Conservation (phyloP, 1,284 basidiomycete genomes). For the Apiotrichum veenhuisii region DNA sequence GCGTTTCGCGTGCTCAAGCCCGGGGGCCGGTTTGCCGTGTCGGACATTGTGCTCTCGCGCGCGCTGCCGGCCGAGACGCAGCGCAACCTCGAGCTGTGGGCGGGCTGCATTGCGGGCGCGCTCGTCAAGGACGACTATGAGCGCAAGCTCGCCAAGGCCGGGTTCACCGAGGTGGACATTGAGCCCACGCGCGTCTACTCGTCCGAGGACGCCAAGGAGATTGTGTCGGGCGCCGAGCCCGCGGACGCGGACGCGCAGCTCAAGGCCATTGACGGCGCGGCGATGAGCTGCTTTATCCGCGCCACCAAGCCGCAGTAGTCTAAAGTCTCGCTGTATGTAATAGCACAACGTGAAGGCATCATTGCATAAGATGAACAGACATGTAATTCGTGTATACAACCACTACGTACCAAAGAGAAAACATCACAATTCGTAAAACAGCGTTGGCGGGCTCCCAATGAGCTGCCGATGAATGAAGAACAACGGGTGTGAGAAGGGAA, state of each 20-base stretch:
- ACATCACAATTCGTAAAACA: too few relatives aligned
- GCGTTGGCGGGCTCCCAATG: too few relatives aligned
- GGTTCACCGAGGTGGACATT: conserved; percentile 12
- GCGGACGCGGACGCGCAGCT: conserved; percentile 7
- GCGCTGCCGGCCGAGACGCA: conserved; percentile 5
- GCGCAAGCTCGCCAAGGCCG: conserved; percentile 12
- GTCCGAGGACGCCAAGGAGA: conserved; percentile 16
- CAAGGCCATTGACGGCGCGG: conserved; percentile 14
- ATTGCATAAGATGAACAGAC: background rate
- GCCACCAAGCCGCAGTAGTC: conserved; percentile 10
- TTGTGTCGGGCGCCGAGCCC: conserved; percentile 6
- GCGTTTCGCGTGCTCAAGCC: conserved; percentile 96
- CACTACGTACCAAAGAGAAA: too few relatives aligned
- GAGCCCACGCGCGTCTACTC: conserved; percentile 20
- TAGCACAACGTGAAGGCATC: too few relatives aligned
- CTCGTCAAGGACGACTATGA: conserved; percentile 16
- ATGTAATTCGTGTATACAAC: background rate
- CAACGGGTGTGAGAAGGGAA: too few relatives aligned
- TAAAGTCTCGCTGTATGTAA: too few relatives aligned
- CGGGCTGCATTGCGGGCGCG: conserved; percentile 20
- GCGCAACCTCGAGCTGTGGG: conserved; percentile 19
- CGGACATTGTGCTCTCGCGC: conserved; percentile 27
- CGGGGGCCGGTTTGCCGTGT: conserved; percentile 87
- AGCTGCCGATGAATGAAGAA: too few relatives aligned
- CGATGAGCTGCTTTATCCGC: conserved; percentile 16